phyloP scores from a whole-genome alignment of 2,329 filamentous ascomycete genomes.

The Botrytis fragariae region DNA sequence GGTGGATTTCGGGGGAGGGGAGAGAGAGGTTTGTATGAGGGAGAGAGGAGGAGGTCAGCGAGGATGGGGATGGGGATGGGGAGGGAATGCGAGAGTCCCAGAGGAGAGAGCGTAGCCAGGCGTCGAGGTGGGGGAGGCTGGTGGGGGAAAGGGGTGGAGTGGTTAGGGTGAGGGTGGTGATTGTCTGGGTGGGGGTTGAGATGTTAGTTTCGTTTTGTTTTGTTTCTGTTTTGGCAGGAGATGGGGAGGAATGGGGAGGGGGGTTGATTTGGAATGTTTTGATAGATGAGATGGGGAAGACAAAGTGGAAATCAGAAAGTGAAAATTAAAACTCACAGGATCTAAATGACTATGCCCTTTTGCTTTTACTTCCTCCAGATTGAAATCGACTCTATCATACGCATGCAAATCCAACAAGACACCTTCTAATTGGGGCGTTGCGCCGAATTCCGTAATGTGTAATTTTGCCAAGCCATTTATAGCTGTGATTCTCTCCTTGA shows the following conservation, averaged over 20 bases:
- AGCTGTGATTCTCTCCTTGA: conserved; percentile 69
- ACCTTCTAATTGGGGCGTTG: conserved; percentile 79
- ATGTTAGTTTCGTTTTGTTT: not conserved
- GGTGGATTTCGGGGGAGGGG: conserved; percentile 69
- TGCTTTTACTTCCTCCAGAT: conserved; percentile 64
- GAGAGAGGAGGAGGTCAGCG: too few species aligned
- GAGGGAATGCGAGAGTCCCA: conserved; percentile 23
- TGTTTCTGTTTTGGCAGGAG: too few species aligned
- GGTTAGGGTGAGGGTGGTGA: conserved; percentile 75
- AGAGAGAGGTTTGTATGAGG: too few species aligned
- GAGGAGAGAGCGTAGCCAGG: conserved; percentile 24
- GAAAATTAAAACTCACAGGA: conserved; percentile 54
- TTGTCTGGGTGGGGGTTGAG: conserved; percentile 55
- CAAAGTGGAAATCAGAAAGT: not conserved
- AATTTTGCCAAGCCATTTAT: conserved; percentile 91
- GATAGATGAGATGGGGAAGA: not conserved
- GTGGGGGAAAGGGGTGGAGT: conserved; percentile 57
- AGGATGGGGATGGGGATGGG: not conserved
- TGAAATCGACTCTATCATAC: conserved; percentile 79
- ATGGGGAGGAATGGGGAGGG: too few species aligned
- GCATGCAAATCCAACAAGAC: conserved; percentile 87
- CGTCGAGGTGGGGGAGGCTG: conserved; percentile 50
- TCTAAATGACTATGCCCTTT: conserved; percentile 92
- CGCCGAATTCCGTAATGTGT: conserved; percentile 75
- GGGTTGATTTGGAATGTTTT: not conserved